These are phyloP conservation scores for Ophiostoma sp. DNA, from an alignment of 2,329 filamentous ascomycete species.

Conservation along the genomic window DNA sequence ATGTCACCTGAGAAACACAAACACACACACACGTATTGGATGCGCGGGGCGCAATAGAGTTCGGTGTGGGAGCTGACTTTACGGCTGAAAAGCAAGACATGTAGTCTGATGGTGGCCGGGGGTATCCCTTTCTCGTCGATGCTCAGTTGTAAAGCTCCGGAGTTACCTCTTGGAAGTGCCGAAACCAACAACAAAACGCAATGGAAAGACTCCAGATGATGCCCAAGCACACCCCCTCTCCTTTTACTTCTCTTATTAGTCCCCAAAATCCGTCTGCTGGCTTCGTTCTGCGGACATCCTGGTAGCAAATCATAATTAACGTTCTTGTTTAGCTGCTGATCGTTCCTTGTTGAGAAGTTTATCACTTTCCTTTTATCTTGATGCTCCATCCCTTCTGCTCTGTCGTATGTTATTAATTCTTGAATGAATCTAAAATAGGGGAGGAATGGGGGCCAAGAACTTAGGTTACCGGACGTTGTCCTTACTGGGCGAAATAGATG, in stretches of 20 bases:
- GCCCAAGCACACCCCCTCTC: neutral
- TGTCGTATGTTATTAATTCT: no score
- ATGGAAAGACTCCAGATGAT: neutral
- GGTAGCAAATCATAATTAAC: conserved; percentile 1
- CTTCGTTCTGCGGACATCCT: neutral
- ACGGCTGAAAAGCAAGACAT: conserved; percentile 8
- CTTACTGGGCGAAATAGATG: neutral
- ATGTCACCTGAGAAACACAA: neutral
- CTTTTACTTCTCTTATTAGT: neutral
- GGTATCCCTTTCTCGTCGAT: neutral
- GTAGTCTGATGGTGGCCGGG: conserved; percentile 5
- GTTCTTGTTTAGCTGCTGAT: neutral
- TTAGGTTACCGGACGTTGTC: neutral
- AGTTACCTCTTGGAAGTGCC: neutral
- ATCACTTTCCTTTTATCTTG: neutral
- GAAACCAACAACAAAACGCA: neutral
- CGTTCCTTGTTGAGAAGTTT: neutral
- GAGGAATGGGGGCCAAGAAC: neutral
- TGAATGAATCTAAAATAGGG: neutral
- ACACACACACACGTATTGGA: neutral
- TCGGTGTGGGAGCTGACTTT: conserved; percentile 3
- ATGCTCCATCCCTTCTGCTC: no score
- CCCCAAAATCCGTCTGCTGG: neutral
- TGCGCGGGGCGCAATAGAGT: neutral
- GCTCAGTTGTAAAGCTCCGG: neutral